These are phyloP conservation scores for Linnemannia exigua DNA, from an alignment of 192 early-diverging fungal genomes.

Conservation along the genomic window DNA sequence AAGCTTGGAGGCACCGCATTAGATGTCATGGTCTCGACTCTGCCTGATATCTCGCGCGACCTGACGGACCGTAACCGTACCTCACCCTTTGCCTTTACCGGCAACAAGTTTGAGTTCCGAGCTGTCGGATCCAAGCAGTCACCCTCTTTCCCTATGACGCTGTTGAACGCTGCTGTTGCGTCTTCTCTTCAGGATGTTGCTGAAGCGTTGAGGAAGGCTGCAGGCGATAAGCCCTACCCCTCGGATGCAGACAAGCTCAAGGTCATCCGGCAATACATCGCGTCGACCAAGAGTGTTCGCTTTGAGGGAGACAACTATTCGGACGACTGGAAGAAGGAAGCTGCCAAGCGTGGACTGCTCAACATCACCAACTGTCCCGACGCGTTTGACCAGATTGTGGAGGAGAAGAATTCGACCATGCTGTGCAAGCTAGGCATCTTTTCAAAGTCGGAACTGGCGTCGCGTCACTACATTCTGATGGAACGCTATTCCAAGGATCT, in stretches of 20 bases:
- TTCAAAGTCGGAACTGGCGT: conserved; percentile 84
- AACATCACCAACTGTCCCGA: conserved; percentile 92
- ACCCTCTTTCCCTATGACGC: conserved; percentile 93
- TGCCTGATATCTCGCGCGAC: conserved; percentile 93
- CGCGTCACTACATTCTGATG: conserved; percentile 94
- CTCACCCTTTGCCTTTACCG: conserved; percentile 98
- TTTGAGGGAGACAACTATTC: conserved; percentile 99
- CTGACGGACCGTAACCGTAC: conserved; percentile 99
- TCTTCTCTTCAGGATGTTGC: conserved; percentile 80
- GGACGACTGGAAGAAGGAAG: conserved; percentile 91
- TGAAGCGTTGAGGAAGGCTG: conserved; percentile 80
- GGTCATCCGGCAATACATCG: conserved; percentile 88
- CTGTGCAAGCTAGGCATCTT: conserved; percentile 86
- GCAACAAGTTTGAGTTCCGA: conserved; percentile 99
- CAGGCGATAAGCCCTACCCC: conserved; percentile 80
- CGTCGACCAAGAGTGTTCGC: conserved; percentile 82
- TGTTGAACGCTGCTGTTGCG: conserved; percentile 93
- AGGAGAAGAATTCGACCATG: conserved; percentile 76
- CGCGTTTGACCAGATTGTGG: conserved; percentile 87
- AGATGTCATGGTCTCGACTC: conserved; percentile 93
- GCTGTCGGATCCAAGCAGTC: conserved; percentile 98
- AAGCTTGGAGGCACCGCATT: conserved; percentile 94
- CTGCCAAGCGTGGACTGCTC: conserved; percentile 91
- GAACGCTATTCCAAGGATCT: conserved; percentile 98
- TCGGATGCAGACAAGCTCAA: conserved; percentile 87